Base-by-base conservation (phyloP, 1,284 basidiomycete species). In the Ustilago sp. region DNA sequence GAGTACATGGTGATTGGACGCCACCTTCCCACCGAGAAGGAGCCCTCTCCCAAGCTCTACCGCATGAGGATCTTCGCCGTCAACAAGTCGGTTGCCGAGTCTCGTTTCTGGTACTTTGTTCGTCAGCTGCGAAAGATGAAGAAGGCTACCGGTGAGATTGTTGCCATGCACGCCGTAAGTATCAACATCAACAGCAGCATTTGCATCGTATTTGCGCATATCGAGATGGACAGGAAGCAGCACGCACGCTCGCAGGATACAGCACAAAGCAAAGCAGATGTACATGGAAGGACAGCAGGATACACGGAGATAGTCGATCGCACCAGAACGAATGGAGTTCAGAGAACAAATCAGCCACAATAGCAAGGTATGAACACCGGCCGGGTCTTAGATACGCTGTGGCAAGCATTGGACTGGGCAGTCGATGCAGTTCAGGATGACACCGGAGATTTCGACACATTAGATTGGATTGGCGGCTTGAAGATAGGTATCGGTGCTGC, bases 91-190 rank as follows among this genome's bases (percentile, higher is more conserved):
- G 94, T 99, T 84, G 97, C 97, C 86, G 98, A 99, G 90, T 97
- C 94, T 71, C 93, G 96, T 77, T 99, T 97, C 93, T 99, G 97
- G 96, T 99, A 98, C 90, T 99, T 97, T 91, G 90, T 99, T 80
- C 94, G 96, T 59, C 82, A 83, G 76, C 80, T 86, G 63, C 74
- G 98, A 89, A 99, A 99, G 91, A 95, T 96, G 89, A 99, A 99
- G 91, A 98, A 97, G 89, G 95, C 95, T 88, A 94, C 91, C 88
- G 97, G 96, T 87, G 96, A 99, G 90, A 95, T 99, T 87, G 95
- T 99, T 88, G 94, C 94, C 87, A 92, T 99, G 89, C 96, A 98
- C 89, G 90, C 93, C 88, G 95, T 98, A 87, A 89, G 94, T 58
- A 62, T 31, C 32, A 12, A 28, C 41, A 17, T 23, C 38, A 55